These are phyloP conservation scores for Ascochyta clinopodiicola DNA, from an alignment of 2,329 filamentous ascomycete genomes.

Conservation along the genomic window DNA sequence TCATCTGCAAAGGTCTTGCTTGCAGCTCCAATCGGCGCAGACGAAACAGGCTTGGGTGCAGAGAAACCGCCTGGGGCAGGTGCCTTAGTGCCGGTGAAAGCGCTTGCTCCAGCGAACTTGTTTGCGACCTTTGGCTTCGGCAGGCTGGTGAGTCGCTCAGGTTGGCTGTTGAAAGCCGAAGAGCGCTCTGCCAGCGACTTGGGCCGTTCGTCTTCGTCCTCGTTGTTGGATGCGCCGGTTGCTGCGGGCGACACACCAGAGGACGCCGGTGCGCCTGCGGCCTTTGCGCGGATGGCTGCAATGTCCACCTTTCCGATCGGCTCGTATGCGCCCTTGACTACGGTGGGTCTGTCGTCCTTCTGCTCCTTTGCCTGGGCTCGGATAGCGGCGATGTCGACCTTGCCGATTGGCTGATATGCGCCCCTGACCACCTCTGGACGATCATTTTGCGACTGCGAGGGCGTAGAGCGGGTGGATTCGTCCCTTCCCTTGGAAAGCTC, in stretches of 20 bases:
- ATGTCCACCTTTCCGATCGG: conserved; percentile 97
- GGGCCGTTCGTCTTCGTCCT: conserved; percentile 54
- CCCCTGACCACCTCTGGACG: conserved; percentile 76
- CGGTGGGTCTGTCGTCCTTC: conserved; percentile 77
- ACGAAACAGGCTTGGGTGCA: conserved; percentile 64
- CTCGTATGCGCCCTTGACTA: conserved; percentile 92
- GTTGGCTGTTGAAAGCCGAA: conserved; percentile 70
- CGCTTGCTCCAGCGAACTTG: conserved; percentile 75
- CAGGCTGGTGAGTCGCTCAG: conserved; percentile 82
- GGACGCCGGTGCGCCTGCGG: conserved; percentile 60
- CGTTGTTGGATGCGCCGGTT: conserved; percentile 51
- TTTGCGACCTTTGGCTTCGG: conserved; percentile 96
- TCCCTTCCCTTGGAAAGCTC: conserved; percentile 78
- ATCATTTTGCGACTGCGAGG: conserved; percentile 56
- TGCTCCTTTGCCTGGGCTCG: conserved; percentile 74
- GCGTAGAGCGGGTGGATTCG: conserved; percentile 68
- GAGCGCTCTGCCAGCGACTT: conserved; percentile 77
- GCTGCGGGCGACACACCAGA: conserved; percentile 52
- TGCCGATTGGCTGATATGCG: conserved; percentile 90
- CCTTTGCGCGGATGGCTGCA: conserved; percentile 84
- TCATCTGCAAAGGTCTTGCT: conserved; percentile 94
- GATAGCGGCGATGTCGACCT: conserved; percentile 95
- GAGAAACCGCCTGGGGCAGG: conserved; percentile 75
- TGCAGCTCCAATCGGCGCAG: conserved; percentile 75
- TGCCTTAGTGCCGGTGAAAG: conserved; percentile 88